Base-by-base conservation (phyloP, 179 eudicot species). In the Vitellaria paradoxa region DNA sequence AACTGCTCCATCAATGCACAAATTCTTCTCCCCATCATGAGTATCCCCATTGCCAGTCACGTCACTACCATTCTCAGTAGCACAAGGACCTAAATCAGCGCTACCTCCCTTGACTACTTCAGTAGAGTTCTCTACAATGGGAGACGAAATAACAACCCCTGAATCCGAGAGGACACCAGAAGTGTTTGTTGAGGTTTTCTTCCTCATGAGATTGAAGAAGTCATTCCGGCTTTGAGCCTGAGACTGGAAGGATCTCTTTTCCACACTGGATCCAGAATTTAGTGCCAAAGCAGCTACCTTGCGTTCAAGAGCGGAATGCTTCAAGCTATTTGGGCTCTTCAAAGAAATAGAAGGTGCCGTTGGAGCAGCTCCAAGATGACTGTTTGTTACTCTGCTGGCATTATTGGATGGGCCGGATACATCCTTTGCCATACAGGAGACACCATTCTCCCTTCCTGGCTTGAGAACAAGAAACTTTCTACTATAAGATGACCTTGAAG, bases 121-220 rank as follows among this genome's bases (percentile, higher is more conserved):
- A 52, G 14, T 10, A 52, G 84, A 74, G 23, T 83, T 85, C 75
- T 81, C 85, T 55, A 47, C 75, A 62, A 56, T 30, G 46, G 69
- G 82, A 81, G 85, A 77, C 18, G 86, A 78, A 82, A 71, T 76
- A 78, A 77, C 74, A 61, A 66, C 40, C 42, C 79, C 78, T 65
- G 92, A 78, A 49, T 85, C 86, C 59, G 79, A 52, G 15, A 59
- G 72, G 66, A 24, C 40, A 17, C 57, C 68, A 65, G 88, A 67
- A n/a, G 86, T 24, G 70, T 69, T 78, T 49, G 50, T 59, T 82
- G 84, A 70, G 74, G 87, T 83, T 78, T 94, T 92, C 80, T 86
- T 90, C 80, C 98, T 92, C 96, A 94, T 76, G 40, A 87, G 86
- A 76, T 94, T 94, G 77, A 94, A 94, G 75, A 94, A 94, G 70